phyloP scores from a whole-genome alignment of 2,329 filamentous ascomycete genomes.

The Madurella mycetomatis region DNA sequence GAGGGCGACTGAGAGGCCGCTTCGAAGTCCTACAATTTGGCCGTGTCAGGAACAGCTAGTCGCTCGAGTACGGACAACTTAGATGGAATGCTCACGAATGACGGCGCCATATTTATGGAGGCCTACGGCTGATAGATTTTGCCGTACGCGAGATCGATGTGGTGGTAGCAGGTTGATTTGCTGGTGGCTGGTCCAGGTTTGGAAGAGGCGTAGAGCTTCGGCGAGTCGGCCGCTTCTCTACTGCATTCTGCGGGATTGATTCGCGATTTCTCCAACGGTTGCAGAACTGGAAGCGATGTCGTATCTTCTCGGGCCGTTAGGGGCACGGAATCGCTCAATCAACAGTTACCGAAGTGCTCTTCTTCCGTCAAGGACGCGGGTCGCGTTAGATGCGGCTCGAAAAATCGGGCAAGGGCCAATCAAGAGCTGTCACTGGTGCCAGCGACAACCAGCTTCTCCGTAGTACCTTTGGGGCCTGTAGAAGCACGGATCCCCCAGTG shows the following conservation, averaged over 20 bases:
- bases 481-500: neutral
- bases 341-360: neutral
- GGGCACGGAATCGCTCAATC: neutral
- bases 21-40: constrained; percentile 15
- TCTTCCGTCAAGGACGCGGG: constrained; percentile 4
- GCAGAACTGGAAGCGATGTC: neutral
- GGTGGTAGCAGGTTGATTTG: neutral
- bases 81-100: constrained; percentile 19
- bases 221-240: neutral
- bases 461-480: neutral
- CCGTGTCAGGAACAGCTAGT: constrained; percentile 12
- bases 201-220: constrained; percentile 3
- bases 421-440: neutral
- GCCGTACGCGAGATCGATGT: neutral
- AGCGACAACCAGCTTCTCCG: neutral
- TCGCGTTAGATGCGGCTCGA: constrained; percentile 22
- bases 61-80: neutral
- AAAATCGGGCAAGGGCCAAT: constrained; percentile 16
- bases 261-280: neutral
- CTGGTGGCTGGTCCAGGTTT: neutral
- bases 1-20: constrained; percentile 17
- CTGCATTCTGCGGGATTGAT: constrained; percentile 5
- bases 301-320: neutral
- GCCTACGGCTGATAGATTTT: neutral
- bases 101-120: constrained; percentile 20